These are phyloP conservation scores for Citeromyces matritensis DNA, from an alignment of 805 yeast species.

Conservation along the genomic window DNA sequence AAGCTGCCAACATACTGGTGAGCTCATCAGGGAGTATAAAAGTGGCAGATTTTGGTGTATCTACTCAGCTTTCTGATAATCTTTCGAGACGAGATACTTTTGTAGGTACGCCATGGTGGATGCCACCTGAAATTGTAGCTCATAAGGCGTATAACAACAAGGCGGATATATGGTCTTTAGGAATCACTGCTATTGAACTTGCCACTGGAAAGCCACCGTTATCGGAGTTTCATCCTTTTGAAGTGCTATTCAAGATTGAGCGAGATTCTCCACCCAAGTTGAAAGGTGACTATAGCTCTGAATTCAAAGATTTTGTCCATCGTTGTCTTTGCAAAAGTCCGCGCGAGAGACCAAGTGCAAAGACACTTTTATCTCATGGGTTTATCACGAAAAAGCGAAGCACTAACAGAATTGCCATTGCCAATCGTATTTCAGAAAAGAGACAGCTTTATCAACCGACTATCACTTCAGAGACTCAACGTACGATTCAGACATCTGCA, in stretches of 20 bases:
- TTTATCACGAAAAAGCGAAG: slow-evolving; percentile 31
- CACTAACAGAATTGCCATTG: slow-evolving; percentile 15
- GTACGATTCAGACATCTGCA: background rate
- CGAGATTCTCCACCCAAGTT: slow-evolving; percentile 28
- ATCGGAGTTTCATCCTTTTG: slow-evolving; percentile 36
- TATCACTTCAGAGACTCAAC: background rate
- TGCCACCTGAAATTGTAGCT: slow-evolving; percentile 47
- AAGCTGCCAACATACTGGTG: slow-evolving; percentile 69
- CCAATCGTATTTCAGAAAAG: slow-evolving; percentile 24
- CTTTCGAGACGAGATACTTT: slow-evolving; percentile 33
- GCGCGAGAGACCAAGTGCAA: slow-evolving; percentile 47
- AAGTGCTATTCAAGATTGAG: slow-evolving; percentile 35
- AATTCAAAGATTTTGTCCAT: slow-evolving; percentile 54
- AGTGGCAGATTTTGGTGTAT: slow-evolving; percentile 94
- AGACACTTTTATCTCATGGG: slow-evolving; percentile 43
- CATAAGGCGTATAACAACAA: slow-evolving; percentile 44
- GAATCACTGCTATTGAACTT: slow-evolving; percentile 64
- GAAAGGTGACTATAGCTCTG: slow-evolving; percentile 14
- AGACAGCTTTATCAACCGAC: too few relatives aligned
- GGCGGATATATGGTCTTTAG: slow-evolving; percentile 73
- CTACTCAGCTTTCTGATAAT: slow-evolving; percentile 55
- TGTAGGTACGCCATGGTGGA: slow-evolving; percentile 52
- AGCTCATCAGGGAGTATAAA: slow-evolving; percentile 74
- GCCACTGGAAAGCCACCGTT: slow-evolving; percentile 64
- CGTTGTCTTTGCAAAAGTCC: slow-evolving; percentile 66